These are phyloP conservation scores for Taphrina betulina DNA, from an alignment of 1,139 yeast species.

Conservation along the genomic window DNA sequence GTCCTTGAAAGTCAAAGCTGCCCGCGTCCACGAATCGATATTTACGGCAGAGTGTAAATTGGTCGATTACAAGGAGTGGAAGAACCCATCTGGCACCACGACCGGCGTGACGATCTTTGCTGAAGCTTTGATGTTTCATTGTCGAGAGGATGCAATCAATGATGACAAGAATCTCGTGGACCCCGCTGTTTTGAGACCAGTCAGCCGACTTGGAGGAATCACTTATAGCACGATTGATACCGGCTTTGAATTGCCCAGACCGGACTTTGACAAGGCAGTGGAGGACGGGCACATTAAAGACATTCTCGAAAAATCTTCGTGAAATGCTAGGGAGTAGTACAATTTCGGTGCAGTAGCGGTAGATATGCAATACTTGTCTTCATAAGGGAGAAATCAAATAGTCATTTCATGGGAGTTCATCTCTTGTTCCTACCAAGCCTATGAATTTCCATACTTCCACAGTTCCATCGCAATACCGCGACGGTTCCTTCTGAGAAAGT, in stretches of 20 bases:
- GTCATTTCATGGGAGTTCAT: too few species aligned
- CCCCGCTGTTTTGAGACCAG: conserved; percentile 54
- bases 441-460: too few species aligned
- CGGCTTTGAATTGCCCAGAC: conserved; percentile 50
- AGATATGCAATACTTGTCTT: too few species aligned
- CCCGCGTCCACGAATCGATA: conserved; percentile 62
- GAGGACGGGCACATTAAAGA: conserved; percentile 6
- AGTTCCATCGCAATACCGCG: too few species aligned
- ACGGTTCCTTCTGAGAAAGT: too few species aligned
- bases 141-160: conserved; percentile 56
- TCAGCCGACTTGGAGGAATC: conserved; percentile 59
- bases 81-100: conserved; percentile 46
- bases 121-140: conserved; percentile 56
- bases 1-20: conserved; percentile 53
- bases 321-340: too few species aligned
- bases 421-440: too few species aligned
- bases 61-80: conserved; percentile 51
- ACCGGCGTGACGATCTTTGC: conserved; percentile 52
- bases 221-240: conserved; percentile 49
- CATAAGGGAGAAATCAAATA: too few species aligned
- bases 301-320: not conserved
- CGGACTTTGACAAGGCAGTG: conserved; percentile 44
- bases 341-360: too few species aligned
- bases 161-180: conserved; percentile 49
- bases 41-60: conserved; percentile 60